These are phyloP conservation scores for Endogone sp. DNA, from an alignment of 192 early-diverging fungal genomes.

Conservation along the genomic window DNA sequence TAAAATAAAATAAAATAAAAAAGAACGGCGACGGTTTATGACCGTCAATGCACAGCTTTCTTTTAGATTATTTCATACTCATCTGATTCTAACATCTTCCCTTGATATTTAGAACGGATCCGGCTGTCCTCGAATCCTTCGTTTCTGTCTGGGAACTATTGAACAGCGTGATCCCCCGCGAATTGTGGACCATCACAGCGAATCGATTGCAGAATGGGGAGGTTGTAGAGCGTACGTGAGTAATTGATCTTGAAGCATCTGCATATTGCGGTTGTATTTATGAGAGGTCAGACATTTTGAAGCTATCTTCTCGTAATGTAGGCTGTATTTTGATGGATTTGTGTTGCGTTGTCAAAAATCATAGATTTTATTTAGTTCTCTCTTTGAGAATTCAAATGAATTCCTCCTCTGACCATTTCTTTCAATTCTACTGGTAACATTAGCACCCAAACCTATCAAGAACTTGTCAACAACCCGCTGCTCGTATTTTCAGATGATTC, in stretches of 20 bases:
- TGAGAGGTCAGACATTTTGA: no score
- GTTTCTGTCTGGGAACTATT: slow-evolving; percentile 25
- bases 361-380: background rate
- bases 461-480: slow-evolving; percentile 50
- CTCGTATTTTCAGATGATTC: slow-evolving; percentile 50
- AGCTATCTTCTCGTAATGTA: no score
- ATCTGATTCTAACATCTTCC: no score
- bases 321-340: no score
- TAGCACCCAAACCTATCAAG: background rate
- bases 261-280: background rate
- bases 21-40: no score
- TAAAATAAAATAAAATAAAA: no score
- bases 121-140: slow-evolving; percentile 19
- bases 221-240: background rate
- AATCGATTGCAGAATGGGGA: slow-evolving; percentile 11
- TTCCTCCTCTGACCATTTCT: background rate
- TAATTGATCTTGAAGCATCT: slow-evolving; percentile 12
- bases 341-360: no score
- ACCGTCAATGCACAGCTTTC: no score
- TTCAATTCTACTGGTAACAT: background rate
- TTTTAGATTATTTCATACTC: no score
- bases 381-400: no score
- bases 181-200: slow-evolving; percentile 25
- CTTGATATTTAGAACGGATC: slow-evolving; percentile 8
- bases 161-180: slow-evolving; percentile 24